Conservation (phyloP, 225 moss, liverwort and hornwort species). For the Pseudisothecium myosuroides region DNA sequence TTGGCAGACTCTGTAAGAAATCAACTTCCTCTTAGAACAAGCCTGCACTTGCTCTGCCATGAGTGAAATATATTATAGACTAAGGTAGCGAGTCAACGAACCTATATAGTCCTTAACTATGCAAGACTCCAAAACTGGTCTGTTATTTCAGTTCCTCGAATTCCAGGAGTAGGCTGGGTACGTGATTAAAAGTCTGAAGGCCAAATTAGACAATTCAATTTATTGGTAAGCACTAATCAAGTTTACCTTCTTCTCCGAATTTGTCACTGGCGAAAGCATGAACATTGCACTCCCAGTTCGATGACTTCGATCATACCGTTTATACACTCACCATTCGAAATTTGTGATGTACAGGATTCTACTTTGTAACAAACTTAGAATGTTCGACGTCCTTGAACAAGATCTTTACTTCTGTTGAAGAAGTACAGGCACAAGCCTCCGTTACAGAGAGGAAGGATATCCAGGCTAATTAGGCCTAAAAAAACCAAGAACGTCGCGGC, state of each 20-base stretch:
- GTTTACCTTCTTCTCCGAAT: not conserved
- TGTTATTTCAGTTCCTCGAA: not conserved
- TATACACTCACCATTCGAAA: not conserved
- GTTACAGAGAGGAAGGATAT: not conserved
- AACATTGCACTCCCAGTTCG: not conserved
- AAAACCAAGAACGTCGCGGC: not conserved
- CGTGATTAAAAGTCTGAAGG: not conserved
- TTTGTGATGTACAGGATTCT: not conserved
- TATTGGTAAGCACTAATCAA: not conserved
- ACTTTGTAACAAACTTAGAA: too few species aligned
- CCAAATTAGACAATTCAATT: too few species aligned
- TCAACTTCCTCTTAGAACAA: not conserved
- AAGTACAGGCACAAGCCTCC: not conserved
- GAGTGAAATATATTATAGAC: not conserved
- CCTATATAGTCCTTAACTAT: not conserved
- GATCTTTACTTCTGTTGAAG: not conserved
- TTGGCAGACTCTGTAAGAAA: not conserved
- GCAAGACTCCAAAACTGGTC: not conserved
- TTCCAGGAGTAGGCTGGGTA: not conserved
- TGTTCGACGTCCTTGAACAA: not conserved
- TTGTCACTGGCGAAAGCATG: not conserved
- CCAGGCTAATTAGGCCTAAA: not conserved
- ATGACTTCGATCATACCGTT: too few species aligned
- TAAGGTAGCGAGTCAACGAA: not conserved
- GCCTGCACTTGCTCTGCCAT: not conserved